Conservation (phyloP, 352 stramenopile species). For the Phytophthora crassamura region DNA sequence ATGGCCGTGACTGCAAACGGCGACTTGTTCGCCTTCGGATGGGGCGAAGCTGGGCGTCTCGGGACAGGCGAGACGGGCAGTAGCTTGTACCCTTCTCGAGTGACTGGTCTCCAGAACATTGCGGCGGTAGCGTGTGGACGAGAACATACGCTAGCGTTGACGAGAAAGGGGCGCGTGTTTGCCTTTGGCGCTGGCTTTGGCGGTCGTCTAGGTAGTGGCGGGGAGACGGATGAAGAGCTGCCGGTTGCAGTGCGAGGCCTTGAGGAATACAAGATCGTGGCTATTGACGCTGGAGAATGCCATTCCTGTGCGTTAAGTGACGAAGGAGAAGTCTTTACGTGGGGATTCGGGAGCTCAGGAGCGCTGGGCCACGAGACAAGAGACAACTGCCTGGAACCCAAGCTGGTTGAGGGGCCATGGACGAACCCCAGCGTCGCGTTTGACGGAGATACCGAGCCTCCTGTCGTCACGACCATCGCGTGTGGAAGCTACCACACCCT, state of each 20-base stretch:
- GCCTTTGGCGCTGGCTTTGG: slow-evolving; percentile 83
- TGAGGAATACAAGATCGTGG: slow-evolving; percentile 44
- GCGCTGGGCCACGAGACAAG: slow-evolving; percentile 69
- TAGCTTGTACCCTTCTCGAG: slow-evolving; percentile 60
- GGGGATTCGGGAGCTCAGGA: slow-evolving; percentile 86
- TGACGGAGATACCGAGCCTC: slow-evolving; percentile 11
- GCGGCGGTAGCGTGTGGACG: slow-evolving; percentile 75
- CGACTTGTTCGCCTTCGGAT: slow-evolving; percentile 84
- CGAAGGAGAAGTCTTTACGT: slow-evolving; percentile 82
- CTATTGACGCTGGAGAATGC: slow-evolving; percentile 79
- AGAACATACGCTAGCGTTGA: slow-evolving; percentile 81
- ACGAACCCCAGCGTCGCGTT: slow-evolving; percentile 10
- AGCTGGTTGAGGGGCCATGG: slow-evolving; percentile 47
- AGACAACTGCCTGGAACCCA: slow-evolving; percentile 65
- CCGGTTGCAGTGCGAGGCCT: slow-evolving; percentile 50
- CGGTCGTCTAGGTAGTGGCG: slow-evolving; percentile 74
- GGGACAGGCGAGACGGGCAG: slow-evolving; percentile 81
- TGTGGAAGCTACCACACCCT: slow-evolving; percentile 86
- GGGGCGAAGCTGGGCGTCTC: slow-evolving; percentile 84
- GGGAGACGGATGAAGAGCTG: slow-evolving; percentile 65
- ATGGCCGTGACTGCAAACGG: slow-evolving; percentile 76
- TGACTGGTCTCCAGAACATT: slow-evolving; percentile 57
- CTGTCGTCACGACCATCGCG: slow-evolving; percentile 44
- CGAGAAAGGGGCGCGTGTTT: slow-evolving; percentile 57
- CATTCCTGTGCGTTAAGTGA: slow-evolving; percentile 75